These are phyloP conservation scores for Oryza brachyantha DNA, from an alignment of 176 grass and related monocot genomes.

Conservation along the genomic window DNA sequence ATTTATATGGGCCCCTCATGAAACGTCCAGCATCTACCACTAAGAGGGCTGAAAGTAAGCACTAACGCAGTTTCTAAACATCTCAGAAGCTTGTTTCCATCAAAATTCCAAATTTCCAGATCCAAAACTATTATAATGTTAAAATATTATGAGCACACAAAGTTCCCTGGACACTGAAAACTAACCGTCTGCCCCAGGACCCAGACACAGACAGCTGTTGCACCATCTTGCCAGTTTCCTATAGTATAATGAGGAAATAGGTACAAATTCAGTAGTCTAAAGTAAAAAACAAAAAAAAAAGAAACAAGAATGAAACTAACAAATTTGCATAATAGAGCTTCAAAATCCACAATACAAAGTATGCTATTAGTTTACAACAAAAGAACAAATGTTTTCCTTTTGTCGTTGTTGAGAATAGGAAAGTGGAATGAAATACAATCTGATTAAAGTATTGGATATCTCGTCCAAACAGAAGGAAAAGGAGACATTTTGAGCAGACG, in stretches of 20 bases:
- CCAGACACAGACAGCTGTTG: constrained; percentile 91
- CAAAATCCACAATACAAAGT: not conserved
- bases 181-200: constrained; percentile 75
- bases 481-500: not conserved
- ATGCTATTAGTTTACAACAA: not conserved
- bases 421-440: not conserved
- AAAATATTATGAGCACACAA: not conserved
- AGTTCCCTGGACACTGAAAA: not conserved
- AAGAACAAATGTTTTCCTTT: not conserved
- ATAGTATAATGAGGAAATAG: not conserved
- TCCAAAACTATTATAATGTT: not conserved
- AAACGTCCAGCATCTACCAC: not conserved
- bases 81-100: not conserved
- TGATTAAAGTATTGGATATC: not conserved
- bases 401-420: not conserved
- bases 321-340: not conserved
- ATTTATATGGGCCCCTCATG: not conserved
- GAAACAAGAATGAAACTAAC: not conserved
- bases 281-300: not conserved
- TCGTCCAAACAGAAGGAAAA: not conserved
- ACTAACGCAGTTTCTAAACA: constrained; percentile 1
- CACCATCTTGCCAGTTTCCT: constrained; percentile 98
- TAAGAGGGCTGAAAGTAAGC: not conserved
- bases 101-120: not conserved
- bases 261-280: not conserved